These are phyloP conservation scores for Cercospora berteroae DNA, from an alignment of 2,329 filamentous ascomycete species.

Conservation along the genomic window DNA sequence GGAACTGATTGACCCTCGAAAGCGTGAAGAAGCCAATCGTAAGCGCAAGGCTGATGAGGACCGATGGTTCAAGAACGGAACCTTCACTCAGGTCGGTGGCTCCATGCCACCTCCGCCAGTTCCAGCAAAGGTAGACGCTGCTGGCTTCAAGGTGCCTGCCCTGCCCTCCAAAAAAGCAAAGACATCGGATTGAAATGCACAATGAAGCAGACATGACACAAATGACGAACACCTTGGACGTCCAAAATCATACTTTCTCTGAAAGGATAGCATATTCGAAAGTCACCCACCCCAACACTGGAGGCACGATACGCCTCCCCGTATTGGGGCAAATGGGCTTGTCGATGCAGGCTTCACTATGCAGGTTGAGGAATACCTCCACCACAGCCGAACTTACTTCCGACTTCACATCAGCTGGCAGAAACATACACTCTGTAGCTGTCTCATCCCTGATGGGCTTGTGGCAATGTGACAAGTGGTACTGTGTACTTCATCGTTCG, in stretches of 20 bases:
- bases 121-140: conserved; percentile 55
- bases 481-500: background rate
- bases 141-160: conserved; percentile 78
- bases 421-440: background rate
- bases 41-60: conserved; percentile 95
- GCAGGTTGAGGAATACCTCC: background rate
- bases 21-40: conserved; percentile 78
- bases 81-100: conserved; percentile 79
- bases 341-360: background rate
- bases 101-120: conserved; percentile 17
- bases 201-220: background rate
- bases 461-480: background rate
- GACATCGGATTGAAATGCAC: conserved; percentile 23
- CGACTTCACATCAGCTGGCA: background rate
- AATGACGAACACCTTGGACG: background rate
- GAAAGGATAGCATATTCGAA: background rate
- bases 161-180: conserved; percentile 69
- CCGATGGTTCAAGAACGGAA: conserved; percentile 95
- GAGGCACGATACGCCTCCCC: background rate
- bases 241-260: background rate
- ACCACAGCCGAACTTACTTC: background rate
- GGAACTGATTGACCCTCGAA: conserved; percentile 91
- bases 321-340: background rate
- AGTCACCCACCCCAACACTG: background rate
- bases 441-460: background rate